Evolutionary conservation across 2,329 filamentous ascomycete genomes (phyloP).

Genomic region (Aspergillus sp.): DNA sequence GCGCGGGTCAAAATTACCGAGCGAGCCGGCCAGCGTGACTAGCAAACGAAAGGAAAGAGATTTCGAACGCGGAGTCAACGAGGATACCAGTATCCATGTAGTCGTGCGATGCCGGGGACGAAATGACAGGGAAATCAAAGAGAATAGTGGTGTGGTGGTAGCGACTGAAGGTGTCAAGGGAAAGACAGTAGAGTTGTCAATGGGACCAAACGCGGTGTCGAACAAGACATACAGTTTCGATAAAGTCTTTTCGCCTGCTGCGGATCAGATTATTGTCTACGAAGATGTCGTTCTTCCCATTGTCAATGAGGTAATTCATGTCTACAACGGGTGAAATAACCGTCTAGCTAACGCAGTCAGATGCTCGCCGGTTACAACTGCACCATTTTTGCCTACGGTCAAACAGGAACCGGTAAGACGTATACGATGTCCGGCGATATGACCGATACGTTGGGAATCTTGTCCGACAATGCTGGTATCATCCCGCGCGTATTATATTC

Average conservation of each 20-base stretch:
- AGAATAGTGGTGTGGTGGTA: conserved; percentile 92
- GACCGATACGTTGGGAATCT: conserved; percentile 75
- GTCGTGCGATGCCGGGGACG: conserved; percentile 91
- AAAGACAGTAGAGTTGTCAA: conserved; percentile 76
- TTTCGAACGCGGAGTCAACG: conserved; percentile 64
- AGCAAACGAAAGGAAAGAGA: conserved; percentile 85
- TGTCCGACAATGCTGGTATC: conserved; percentile 90
- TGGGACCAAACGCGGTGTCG: conserved; percentile 86
- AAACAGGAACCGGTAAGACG: conserved; percentile 96
- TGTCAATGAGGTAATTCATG: conserved; percentile 69
- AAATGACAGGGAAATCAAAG: conserved; percentile 84
- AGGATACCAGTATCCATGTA: conserved; percentile 96
- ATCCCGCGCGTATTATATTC: conserved; percentile 86
- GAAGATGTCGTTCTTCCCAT: conserved; percentile 94
- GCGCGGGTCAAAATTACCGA: conserved; percentile 38
- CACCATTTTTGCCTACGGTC: conserved; percentile 97
- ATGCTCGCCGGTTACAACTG: conserved; percentile 95
- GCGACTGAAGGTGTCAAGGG: conserved; percentile 84
- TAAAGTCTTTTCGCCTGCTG: conserved; percentile 91
- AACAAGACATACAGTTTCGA: conserved; percentile 98
- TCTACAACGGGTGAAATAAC: neutral
- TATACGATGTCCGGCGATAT: conserved; percentile 99
- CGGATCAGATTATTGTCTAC: conserved; percentile 89
- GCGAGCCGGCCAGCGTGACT: conserved; percentile 48
- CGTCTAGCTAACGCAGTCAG: conserved; percentile 41